phyloP scores from a whole-genome alignment of 2,329 filamentous ascomycete species.

The Zymoseptoria passerinii region DNA sequence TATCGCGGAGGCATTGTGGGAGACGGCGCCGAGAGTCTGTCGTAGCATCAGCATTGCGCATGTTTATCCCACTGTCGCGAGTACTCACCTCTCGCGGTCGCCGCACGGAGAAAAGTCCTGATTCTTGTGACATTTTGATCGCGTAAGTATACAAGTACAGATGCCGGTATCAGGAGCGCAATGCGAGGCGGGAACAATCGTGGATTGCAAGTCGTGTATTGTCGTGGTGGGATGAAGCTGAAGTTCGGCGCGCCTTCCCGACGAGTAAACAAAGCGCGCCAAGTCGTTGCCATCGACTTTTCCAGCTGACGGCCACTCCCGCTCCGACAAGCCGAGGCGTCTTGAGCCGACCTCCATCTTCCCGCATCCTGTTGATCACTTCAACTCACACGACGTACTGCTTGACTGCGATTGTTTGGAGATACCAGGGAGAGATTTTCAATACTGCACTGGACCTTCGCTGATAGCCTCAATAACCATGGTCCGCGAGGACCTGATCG shows the following conservation, averaged over 20 bases:
- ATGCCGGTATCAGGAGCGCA: not conserved
- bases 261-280: conserved; percentile 7
- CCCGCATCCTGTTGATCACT: not conserved
- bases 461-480: conserved; percentile 45
- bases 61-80: conserved; percentile 1
- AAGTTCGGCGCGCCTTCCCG: not conserved
- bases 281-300: conserved; percentile 36
- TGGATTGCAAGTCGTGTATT: conserved; percentile 1
- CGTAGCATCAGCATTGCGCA: conserved; percentile 8
- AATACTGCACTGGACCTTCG: not conserved
- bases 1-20: conserved; percentile 66
- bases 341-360: not conserved
- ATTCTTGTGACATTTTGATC: conserved; percentile 70
- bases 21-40: conserved; percentile 79
- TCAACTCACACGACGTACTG: not conserved
- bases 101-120: conserved; percentile 82
- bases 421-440: not conserved
- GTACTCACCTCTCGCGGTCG: conserved; percentile 74
- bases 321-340: conserved; percentile 37
- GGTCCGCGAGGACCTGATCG: conserved; percentile 88
- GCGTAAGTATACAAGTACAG: not conserved
- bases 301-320: conserved; percentile 65
- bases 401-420: not conserved
- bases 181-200: not conserved
- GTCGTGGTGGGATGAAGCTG: not conserved